phyloP scores from a whole-genome alignment of 2,329 filamentous ascomycete genomes.

The Diaporthe batatas region DNA sequence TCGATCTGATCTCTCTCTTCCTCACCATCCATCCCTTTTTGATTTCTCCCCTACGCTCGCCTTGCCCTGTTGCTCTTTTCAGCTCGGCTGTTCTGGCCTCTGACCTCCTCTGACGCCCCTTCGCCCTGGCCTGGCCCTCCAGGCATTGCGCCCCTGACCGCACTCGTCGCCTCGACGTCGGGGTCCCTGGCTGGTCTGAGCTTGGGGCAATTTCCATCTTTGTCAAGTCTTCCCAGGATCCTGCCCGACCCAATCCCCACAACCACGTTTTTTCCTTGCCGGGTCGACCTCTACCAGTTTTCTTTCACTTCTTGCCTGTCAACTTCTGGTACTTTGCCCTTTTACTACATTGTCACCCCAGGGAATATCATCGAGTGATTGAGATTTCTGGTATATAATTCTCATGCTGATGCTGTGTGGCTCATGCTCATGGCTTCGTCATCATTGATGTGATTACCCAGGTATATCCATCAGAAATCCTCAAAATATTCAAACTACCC shows the following conservation, averaged over 20 bases:
- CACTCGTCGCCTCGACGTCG: neutral
- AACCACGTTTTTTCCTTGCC: constrained; percentile 31
- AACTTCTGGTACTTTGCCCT: neutral
- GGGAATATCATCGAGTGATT: constrained; percentile 18
- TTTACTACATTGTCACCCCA: neutral
- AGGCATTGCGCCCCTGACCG: neutral
- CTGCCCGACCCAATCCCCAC: constrained; percentile 20
- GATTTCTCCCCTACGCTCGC: neutral
- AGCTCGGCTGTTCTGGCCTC: neutral
- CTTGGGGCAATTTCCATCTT: constrained; percentile 30
- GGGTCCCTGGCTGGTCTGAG: constrained; percentile 29
- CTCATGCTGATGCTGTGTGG: constrained; percentile 39
- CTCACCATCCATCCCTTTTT: neutral
- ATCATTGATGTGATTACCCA: constrained; percentile 43
- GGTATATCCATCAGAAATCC: constrained; percentile 41
- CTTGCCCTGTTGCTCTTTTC: neutral
- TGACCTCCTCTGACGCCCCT: too few species aligned
- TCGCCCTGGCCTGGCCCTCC: neutral
- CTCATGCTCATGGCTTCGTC: constrained; percentile 42
- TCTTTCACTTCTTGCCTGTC: neutral
- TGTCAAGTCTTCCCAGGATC: constrained; percentile 27
- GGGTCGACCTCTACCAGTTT: constrained; percentile 19
- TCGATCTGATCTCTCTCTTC: neutral
- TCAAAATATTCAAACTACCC: constrained; percentile 41
- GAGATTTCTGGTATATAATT: constrained; percentile 32